A percentile compares a stretch with the other conserved stretches of the same genome.
Evolutionary conservation across 2,329 filamentous ascomycete species (phyloP).

Genomic region (Trichoderma endophyticum): DNA sequence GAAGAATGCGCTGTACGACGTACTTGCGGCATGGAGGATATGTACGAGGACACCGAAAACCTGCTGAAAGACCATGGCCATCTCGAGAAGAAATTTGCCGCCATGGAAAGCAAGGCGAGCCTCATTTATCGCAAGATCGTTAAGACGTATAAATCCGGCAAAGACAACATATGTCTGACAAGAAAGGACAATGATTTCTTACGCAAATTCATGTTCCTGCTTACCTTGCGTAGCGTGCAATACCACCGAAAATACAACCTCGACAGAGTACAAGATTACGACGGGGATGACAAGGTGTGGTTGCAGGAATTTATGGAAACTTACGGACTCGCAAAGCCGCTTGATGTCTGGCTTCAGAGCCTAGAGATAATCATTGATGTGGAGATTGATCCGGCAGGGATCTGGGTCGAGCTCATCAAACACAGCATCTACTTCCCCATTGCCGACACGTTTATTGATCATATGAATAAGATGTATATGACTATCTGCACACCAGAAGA

Average conservation of each 20-base stretch:
- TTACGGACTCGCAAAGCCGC: background rate
- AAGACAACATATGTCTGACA: background rate
- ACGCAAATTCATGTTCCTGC: slow-evolving; percentile 3
- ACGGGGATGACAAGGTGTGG: background rate
- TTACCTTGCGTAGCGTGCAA: background rate
- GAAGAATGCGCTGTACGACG: background rate
- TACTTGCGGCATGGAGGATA: background rate
- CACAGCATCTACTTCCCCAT: background rate
- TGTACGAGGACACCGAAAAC: background rate
- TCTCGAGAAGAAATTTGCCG: background rate
- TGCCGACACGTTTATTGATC: background rate
- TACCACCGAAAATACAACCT: background rate
- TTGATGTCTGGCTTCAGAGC: background rate
- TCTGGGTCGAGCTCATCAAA: background rate
- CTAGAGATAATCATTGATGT: background rate
- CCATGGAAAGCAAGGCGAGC: background rate
- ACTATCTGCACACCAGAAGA: background rate
- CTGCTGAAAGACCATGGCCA: background rate
- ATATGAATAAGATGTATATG: background rate
- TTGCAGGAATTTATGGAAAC: background rate
- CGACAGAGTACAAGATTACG: background rate
- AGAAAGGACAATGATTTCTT: background rate
- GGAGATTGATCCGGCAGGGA: background rate
- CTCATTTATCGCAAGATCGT: background rate
- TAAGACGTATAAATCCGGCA: background rate